Percentiles rank a stretch among this genome's conserved stretches.
Conservation (phyloP, 2,329 filamentous ascomycete genomes). For the Chalaropsis ovoidea region DNA sequence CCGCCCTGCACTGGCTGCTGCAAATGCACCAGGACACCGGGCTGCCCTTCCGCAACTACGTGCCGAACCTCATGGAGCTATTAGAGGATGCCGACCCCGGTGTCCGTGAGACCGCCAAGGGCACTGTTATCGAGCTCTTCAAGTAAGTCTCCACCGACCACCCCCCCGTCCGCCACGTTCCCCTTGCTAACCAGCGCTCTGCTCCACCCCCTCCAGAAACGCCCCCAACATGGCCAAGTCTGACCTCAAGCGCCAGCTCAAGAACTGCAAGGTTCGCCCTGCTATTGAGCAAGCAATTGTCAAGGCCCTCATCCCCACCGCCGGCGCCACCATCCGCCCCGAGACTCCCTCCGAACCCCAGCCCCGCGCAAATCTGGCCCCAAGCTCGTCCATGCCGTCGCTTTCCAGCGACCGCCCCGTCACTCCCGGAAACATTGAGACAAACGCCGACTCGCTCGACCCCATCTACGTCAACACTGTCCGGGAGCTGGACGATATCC, state of each 20-base stretch:
- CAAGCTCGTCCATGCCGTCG: constrained; percentile 34
- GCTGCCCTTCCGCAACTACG: constrained; percentile 72
- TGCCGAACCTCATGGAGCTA: constrained; percentile 70
- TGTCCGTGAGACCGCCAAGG: constrained; percentile 76
- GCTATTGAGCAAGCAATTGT: constrained; percentile 76
- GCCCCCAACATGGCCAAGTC: constrained; percentile 76
- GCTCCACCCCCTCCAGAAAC: constrained; percentile 39
- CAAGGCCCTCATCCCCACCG: constrained; percentile 54
- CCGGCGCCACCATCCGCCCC: constrained; percentile 33
- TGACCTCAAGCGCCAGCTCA: constrained; percentile 78
- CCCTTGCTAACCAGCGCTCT: constrained; percentile 9
- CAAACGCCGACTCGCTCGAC: constrained; percentile 59
- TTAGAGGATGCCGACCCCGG: constrained; percentile 83
- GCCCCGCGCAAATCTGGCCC: constrained; percentile 34
- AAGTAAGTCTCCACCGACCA: constrained; percentile 40
- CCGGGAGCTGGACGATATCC: constrained; percentile 77
- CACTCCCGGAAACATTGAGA: constrained; percentile 51
- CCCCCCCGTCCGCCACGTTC: neutral
- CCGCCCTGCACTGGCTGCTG: constrained; percentile 73
- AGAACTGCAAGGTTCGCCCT: constrained; percentile 72
- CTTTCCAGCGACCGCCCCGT: constrained; percentile 44
- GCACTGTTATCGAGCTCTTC: constrained; percentile 77
- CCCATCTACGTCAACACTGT: constrained; percentile 74
- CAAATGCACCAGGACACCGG: constrained; percentile 73
- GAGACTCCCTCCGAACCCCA: constrained; percentile 34